A percentile compares a stretch with the other conserved stretches of the same genome.
Conservation (phyloP, 2,329 filamentous ascomycete species). For the Lachnellula suecica region DNA sequence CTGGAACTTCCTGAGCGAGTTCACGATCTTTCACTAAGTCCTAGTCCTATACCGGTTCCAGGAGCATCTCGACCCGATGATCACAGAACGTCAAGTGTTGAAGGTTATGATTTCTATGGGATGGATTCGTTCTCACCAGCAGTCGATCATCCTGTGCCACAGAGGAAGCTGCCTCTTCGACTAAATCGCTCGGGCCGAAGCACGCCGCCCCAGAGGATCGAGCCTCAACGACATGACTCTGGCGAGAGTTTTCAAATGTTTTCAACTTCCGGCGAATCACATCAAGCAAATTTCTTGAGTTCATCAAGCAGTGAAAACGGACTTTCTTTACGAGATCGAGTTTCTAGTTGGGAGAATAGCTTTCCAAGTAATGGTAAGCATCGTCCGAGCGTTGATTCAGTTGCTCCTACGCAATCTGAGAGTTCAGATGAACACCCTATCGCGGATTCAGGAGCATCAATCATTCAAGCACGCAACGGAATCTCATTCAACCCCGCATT, state of each 20-base stretch:
- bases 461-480: conserved; percentile 1
- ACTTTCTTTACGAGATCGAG: conserved; percentile 22
- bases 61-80: conserved; percentile 17
- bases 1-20: conserved; percentile 28
- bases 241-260: conserved; percentile 61
- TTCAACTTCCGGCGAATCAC: conserved; percentile 52
- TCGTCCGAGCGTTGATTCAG: conserved; percentile 25
- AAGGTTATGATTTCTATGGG: conserved; percentile 67
- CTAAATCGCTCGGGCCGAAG: conserved; percentile 31
- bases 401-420: conserved; percentile 12
- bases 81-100: conserved; percentile 32
- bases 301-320: conserved; percentile 35
- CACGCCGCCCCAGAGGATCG: conserved; percentile 19
- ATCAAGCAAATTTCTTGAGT: conserved; percentile 37
- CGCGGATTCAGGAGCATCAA: conserved; percentile 7
- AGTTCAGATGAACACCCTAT: conserved; percentile 15
- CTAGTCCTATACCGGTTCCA: conserved; percentile 28
- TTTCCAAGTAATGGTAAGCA: conserved; percentile 12
- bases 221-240: conserved; percentile 51
- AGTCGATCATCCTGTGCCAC: conserved; percentile 50
- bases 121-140: conserved; percentile 50
- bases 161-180: conserved; percentile 38
- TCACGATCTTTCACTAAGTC: conserved; percentile 16
- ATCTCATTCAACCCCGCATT: conserved; percentile 12
- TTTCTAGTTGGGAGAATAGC: conserved; percentile 32